Conservation (phyloP, 139 green algal genomes). For the Chlorella sp. region DNA sequence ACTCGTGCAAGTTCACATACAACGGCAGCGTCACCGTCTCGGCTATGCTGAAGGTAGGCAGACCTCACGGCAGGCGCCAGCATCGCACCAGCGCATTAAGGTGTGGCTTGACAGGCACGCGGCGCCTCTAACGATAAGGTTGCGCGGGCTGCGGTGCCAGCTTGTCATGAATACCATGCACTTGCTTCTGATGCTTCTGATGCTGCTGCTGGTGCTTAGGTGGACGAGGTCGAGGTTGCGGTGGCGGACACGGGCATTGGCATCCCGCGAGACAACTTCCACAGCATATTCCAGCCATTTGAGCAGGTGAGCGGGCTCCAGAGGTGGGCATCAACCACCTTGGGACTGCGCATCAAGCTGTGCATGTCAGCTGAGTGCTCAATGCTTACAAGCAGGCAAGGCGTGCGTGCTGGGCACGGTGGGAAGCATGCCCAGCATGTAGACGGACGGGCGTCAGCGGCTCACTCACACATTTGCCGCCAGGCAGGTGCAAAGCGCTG, state of each 20-base stretch:
- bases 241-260: conserved; percentile 15
- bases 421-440: too few species aligned
- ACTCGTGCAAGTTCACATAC: conserved; percentile 43
- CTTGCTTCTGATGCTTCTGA: neutral
- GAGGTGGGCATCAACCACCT: too few species aligned
- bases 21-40: neutral
- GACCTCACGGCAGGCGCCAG: neutral
- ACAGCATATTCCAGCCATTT: conserved; percentile 22
- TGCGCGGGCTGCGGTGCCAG: neutral
- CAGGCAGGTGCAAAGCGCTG: too few species aligned
- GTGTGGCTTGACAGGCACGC: neutral
- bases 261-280: conserved; percentile 16
- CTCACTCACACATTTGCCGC: too few species aligned
- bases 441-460: too few species aligned
- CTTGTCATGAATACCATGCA: neutral
- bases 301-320: too few species aligned
- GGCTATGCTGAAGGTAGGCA: neutral
- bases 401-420: too few species aligned
- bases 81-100: neutral
- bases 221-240: neutral
- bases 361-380: too few species aligned
- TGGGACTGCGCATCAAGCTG: too few species aligned
- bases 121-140: neutral
- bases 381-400: too few species aligned
- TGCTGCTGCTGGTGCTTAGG: too few species aligned